Evolutionary conservation across 352 stramenopile genomes (phyloP).

Genomic region (Elongisporangium anandrum): DNA sequence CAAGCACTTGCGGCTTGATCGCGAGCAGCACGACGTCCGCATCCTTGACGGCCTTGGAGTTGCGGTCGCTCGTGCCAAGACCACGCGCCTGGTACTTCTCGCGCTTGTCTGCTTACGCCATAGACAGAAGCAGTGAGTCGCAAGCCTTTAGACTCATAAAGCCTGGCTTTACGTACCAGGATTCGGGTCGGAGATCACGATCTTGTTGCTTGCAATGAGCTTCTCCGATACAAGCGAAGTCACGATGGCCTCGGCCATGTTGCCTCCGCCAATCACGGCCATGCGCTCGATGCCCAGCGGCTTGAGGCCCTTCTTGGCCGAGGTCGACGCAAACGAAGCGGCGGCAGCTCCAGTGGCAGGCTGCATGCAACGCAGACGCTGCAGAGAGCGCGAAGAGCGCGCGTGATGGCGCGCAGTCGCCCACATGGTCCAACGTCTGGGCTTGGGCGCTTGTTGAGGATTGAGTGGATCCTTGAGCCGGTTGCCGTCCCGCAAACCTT

Average conservation of each 20-base stretch:
- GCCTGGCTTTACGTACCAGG: constrained; percentile 18
- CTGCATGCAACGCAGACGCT: background rate
- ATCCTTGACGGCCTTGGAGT: constrained; percentile 54
- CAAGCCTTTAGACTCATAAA: background rate
- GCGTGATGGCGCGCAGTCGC: too few relatives aligned
- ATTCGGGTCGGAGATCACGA: constrained; percentile 82
- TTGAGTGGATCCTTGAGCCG: constrained; percentile 1
- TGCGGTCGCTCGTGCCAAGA: constrained; percentile 59
- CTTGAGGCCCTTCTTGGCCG: constrained; percentile 1
- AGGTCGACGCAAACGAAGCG: background rate
- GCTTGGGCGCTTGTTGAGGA: background rate
- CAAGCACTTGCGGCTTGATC: constrained; percentile 94
- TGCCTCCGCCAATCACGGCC: constrained; percentile 83
- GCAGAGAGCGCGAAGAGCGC: background rate
- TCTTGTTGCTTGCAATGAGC: constrained; percentile 53
- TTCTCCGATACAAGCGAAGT: constrained; percentile 70
- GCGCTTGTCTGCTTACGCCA: constrained; percentile 56
- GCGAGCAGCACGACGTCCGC: constrained; percentile 92
- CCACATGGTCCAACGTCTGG: background rate
- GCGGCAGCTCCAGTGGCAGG: too few relatives aligned
- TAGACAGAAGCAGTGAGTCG: background rate
- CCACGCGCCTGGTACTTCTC: constrained; percentile 55
- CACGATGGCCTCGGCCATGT: constrained; percentile 89
- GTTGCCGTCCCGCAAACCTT: constrained; percentile 1
- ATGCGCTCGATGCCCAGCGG: constrained; percentile 45